Conservation (phyloP, 1,139 yeast genomes). For the Kluyveromyces sp. region DNA sequence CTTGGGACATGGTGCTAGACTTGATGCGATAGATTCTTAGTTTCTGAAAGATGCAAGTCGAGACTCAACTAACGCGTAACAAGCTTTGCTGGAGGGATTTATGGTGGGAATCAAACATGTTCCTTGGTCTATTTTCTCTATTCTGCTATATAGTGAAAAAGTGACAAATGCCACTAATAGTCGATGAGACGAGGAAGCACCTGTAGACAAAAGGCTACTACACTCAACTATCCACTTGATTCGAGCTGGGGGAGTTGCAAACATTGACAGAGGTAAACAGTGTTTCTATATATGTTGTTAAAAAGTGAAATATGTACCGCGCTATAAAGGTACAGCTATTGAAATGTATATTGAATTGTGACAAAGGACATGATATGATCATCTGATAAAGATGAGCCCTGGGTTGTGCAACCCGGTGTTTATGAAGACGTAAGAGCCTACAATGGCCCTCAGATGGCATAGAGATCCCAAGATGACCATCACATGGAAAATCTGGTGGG, state of each 20-base stretch:
- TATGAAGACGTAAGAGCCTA: conserved; percentile 49
- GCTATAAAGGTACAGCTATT: neutral
- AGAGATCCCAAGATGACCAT: conserved; percentile 76
- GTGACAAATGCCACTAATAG: too few species aligned
- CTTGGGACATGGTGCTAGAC: conserved; percentile 18
- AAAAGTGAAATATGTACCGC: neutral
- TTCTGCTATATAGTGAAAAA: neutral
- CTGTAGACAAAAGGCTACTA: too few species aligned
- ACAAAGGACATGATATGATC: too few species aligned
- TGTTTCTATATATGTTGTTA: neutral
- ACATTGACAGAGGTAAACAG: neutral
- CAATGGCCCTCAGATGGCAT: conserved; percentile 65
- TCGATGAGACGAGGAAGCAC: too few species aligned
- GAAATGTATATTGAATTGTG: too few species aligned
- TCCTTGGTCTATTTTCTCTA: too few species aligned
- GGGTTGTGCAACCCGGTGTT: conserved; percentile 31
- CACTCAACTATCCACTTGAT: too few species aligned
- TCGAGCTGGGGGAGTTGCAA: too few species aligned
- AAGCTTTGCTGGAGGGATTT: too few species aligned
- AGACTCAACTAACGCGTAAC: too few species aligned
- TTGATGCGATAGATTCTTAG: neutral
- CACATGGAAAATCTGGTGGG: conserved; percentile 84
- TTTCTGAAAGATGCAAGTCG: too few species aligned
- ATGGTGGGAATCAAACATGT: too few species aligned
- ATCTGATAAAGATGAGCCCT: conserved; percentile 6